A percentile compares a stretch with the other conserved stretches of the same genome.
Conservation (phyloP, 169 alveolate genomes). For the Haemoproteus tartakovskyi region DNA sequence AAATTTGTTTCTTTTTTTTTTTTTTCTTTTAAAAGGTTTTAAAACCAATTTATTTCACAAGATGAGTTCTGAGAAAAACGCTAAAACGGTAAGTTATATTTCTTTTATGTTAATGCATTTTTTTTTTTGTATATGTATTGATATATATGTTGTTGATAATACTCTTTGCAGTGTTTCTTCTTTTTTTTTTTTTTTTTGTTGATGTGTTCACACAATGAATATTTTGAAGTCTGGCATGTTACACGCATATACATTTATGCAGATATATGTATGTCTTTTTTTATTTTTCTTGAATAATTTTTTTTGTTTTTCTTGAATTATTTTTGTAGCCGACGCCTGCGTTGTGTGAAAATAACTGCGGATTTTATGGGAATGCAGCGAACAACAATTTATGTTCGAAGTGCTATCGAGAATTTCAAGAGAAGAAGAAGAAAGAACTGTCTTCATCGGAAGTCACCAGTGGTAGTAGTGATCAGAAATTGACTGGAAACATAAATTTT, state of each 20-base stretch:
- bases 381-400: slow-evolving; percentile 88
- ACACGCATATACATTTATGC: too few species aligned
- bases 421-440: slow-evolving; percentile 66
- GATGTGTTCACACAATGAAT: too few species aligned
- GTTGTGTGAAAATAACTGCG: slow-evolving; percentile 87
- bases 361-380: slow-evolving; percentile 91
- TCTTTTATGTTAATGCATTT: background rate
- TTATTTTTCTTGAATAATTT: background rate
- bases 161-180: too few species aligned
- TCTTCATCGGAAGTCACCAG: slow-evolving; percentile 23
- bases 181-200: too few species aligned
- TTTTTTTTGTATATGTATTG: too few species aligned
- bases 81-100: slow-evolving; percentile 35
- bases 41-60: slow-evolving; percentile 1
- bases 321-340: slow-evolving; percentile 74
- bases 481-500: too few species aligned
- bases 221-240: too few species aligned
- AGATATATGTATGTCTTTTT: background rate
- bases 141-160: too few species aligned
- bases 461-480: too few species aligned
- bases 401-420: slow-evolving; percentile 84
- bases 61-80: slow-evolving; percentile 62
- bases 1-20: background rate
- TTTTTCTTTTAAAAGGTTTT: background rate
- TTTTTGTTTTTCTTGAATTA: background rate